Evolutionary conservation across 148 eudicot genomes (phyloP).

Genomic region (Fagopyrum homotropicum): DNA sequence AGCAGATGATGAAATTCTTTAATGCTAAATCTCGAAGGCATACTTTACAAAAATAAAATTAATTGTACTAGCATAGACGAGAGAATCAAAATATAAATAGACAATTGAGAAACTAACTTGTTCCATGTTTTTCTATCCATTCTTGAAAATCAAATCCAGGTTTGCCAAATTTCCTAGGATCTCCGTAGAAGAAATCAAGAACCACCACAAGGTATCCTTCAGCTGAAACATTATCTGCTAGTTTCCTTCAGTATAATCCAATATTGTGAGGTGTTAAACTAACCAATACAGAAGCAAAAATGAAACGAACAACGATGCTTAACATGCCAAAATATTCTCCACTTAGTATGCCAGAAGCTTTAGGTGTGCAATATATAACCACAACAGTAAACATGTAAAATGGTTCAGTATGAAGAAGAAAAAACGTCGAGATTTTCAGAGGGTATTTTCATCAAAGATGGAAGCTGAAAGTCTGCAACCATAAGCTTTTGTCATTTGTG

Average conservation of each 20-base stretch:
- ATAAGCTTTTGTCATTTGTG: too few species aligned
- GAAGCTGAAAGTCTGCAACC: too few species aligned
- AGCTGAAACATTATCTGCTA: conserved; percentile 55
- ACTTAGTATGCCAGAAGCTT: background rate
- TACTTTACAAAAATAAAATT: too few species aligned
- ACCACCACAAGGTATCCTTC: conserved; percentile 47
- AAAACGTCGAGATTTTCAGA: too few species aligned
- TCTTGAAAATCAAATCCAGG: conserved; percentile 24
- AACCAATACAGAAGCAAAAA: background rate
- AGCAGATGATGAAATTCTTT: too few species aligned
- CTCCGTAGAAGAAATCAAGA: conserved; percentile 49
- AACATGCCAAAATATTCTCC: background rate
- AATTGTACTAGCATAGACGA: background rate
- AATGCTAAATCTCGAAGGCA: too few species aligned
- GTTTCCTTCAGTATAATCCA: conserved; percentile 26
- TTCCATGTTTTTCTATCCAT: conserved; percentile 32
- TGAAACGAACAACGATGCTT: background rate
- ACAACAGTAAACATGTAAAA: background rate
- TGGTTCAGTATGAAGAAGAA: background rate
- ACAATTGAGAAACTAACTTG: conserved; percentile 24
- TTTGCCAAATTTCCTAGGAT: conserved; percentile 25
- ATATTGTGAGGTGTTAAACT: background rate
- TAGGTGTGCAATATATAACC: background rate
- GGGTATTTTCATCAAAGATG: too few species aligned
- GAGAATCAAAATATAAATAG: background rate